phyloP scores from a whole-genome alignment of 768 basidiomycete species.

The Mrakia gelida region DNA sequence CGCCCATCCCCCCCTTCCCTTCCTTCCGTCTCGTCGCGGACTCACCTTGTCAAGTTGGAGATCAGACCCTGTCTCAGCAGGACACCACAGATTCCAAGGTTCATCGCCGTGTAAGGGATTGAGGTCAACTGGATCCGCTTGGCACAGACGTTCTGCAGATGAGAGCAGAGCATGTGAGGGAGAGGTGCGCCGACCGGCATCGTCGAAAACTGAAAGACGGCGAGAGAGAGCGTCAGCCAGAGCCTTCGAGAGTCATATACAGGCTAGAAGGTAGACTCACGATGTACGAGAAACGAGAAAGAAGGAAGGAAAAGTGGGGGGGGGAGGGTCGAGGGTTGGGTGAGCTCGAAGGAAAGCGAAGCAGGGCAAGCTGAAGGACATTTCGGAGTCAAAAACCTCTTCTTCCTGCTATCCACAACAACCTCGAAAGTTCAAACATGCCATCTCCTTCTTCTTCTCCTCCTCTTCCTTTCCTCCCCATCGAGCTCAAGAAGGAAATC shows the following conservation, averaged over 20 bases:
- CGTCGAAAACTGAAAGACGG: not conserved
- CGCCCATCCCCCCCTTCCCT: not conserved
- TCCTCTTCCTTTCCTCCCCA: not conserved
- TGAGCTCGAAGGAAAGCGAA: not conserved
- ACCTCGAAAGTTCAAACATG: not conserved
- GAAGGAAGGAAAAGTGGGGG: not conserved
- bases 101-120: conserved; percentile 78
- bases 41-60: conserved; percentile 59
- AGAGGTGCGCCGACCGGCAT: conserved; percentile 21
- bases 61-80: conserved; percentile 88
- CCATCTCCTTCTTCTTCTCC: not conserved
- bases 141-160: conserved; percentile 84
- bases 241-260: not conserved
- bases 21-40: not conserved
- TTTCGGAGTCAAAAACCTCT: not conserved
- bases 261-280: not conserved
- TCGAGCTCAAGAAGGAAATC: not conserved
- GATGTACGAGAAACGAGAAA: no score
- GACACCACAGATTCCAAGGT: conserved; percentile 85
- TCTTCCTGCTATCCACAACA: not conserved
- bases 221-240: not conserved
- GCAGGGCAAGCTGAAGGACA: not conserved
- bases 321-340: not conserved
- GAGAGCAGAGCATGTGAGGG: conserved; percentile 80
- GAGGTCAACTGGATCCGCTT: conserved; percentile 73